Evolutionary conservation across 495 filamentous ascomycete genomes (phyloP), one percentile per base, ranked within the genome.

Genomic region (Rostrohypoxylon terebratum): DNA sequence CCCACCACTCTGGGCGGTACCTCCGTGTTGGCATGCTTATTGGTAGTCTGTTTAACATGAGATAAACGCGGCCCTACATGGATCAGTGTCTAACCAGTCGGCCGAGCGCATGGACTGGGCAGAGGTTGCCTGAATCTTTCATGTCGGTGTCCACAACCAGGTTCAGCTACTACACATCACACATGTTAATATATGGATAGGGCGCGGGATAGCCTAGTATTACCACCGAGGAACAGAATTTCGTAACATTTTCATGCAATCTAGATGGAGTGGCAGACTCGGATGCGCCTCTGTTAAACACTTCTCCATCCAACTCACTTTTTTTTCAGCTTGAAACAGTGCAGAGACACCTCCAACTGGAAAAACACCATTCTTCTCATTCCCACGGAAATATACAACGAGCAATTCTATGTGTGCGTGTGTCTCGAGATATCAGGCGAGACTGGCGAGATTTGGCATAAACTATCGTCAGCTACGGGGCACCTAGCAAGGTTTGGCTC

Each of bases 91-190:
- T 73, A 60, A 65, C 57, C 14, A 44, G 21, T 57, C 44, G 34
- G 40, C 45, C 18, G 38, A 58, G 50, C 28, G 69, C 48, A 58
- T 59, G 64, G 55, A 61, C 61, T 48, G 47, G 55, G 16, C 51
- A 60, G 55, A 50, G 7, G 7, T 53, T 64, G 38, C 48, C 16
- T 51, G 33, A 21, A 38, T 44, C 64, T 54, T 64, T 57, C 47
- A 65, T 59, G 40, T 65, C 70, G 70, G 70, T 73, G 70, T 68
- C 65, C 65, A 38, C 60, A 73, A 65, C 59, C 21, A 68, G 70
- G 20, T 44, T 23, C 55, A 44, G 23, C 48, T 69, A 57, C 33
- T 34, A 66, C 70, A 20, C 31, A 60, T 66, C 60, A 57, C 59
- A 65, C 54, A 68, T 62, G 47, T n/a, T 59, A 66, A 68, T 55